Conservation (phyloP, 768 basidiomycete genomes). For the Lactarius evosmus region DNA sequence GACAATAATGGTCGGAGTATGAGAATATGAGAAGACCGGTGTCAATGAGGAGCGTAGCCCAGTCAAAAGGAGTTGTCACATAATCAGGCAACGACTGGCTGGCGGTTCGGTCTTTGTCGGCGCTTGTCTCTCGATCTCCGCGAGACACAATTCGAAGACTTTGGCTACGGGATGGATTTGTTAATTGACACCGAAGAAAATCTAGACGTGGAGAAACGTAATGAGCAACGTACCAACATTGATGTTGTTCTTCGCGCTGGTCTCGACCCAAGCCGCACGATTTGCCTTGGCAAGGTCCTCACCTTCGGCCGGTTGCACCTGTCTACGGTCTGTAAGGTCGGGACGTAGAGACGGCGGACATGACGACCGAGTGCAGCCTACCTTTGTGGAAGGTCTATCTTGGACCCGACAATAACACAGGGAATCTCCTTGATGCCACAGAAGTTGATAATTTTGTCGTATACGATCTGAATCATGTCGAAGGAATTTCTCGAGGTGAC, state of each 20-base stretch:
- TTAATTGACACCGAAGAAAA: conserved; percentile 12
- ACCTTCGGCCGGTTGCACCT: conserved; percentile 72
- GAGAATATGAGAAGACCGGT: conserved; percentile 15
- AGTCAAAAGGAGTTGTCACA: conserved; percentile 40
- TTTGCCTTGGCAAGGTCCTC: conserved; percentile 68
- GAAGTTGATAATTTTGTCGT: conserved; percentile 91
- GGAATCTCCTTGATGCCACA: conserved; percentile 82
- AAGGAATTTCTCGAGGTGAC: conserved; percentile 87
- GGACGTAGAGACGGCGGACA: conserved; percentile 2
- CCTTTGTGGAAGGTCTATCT: conserved; percentile 78
- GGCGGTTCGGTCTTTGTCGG: conserved; percentile 45
- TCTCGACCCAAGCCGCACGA: conserved; percentile 81
- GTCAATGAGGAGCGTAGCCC: conserved; percentile 10
- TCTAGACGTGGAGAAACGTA: background rate
- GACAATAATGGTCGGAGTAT: conserved; percentile 3
- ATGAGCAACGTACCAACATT: conserved; percentile 72
- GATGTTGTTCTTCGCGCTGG: conserved; percentile 80
- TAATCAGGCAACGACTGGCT: conserved; percentile 48
- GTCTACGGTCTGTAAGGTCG: conserved; percentile 46
- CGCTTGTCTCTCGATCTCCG: conserved; percentile 76
- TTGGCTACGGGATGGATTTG: conserved; percentile 46
- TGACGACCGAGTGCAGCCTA: conserved; percentile 38
- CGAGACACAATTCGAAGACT: conserved; percentile 81
- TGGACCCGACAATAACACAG: conserved; percentile 92
- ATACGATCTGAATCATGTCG: conserved; percentile 90